Base-by-base conservation (phyloP, 1,284 basidiomycete species). In the Ustilago curta region DNA sequence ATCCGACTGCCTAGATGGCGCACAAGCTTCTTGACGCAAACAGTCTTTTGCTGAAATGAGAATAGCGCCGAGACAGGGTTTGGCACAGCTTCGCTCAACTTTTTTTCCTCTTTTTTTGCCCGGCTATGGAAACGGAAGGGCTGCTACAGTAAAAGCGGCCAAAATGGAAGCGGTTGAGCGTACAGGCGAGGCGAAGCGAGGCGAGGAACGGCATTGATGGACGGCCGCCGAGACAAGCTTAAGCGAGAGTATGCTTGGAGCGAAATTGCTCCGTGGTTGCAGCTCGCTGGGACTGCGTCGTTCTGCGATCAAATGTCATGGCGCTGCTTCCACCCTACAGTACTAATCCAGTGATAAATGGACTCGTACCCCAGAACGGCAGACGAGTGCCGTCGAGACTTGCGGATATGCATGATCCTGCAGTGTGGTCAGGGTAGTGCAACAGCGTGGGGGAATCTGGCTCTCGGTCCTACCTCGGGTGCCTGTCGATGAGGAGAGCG, bases 231-330 rank as follows among this genome's bases (percentile, higher is more conserved):
- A 37, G 27, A 43, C n/a, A 48, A 47, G 60, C n/a, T 40, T 70
- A 70, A 70, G 61, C 61, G 67, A 64, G 67, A 53, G 45, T 31
- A 8, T 29, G 16, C n/a, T 48, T 50, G 27, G 56, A 70, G 67
- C 67, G 67, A 70, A 52, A 59, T 60, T 60, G 48, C 67, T 70
- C 67, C 67, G 67, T 70, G 61, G 8, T 53, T 70, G 67, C 67
- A 70, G 57, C 61, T 64, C 67, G 67, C 61, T 39, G 47, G 19
- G 31, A 23, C n/a, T n/a, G n/a, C n/a, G n/a, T n/a, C n/a, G n/a
- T n/a, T n/a, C n/a, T n/a, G 43, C 43, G 29, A 23, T 14, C 12
- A 29, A 31, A 37, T 32, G 35, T 25, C 35, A 8, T n/a, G 29
- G 21, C 8, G 16, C 14, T 14, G 40, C n/a, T 43, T 5, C 40